Base-by-base conservation (phyloP, 371 early-diverging fungal genomes). In the Mucor saturninus region DNA sequence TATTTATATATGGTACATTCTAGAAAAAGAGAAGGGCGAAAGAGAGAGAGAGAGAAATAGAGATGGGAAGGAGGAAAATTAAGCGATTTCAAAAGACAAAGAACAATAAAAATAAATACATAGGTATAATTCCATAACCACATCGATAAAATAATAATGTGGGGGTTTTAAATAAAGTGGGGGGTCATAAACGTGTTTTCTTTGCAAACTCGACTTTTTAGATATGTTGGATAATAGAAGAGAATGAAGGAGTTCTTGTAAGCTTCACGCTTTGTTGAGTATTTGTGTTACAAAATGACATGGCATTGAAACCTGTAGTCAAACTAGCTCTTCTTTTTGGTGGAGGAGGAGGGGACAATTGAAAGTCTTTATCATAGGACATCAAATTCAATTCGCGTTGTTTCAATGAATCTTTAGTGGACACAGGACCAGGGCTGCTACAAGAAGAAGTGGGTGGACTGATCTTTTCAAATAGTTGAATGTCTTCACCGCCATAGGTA, bases 401-500 rank as follows among this genome's bases (percentile, higher is more conserved):
- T 13, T n/a, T 46, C 21, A 21, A 6, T 21, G 46, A 4, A 21
- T 46, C 46, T 21, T 21, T 46, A 6, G 8, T n/a, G 9, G 46
- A 52, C 29, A 30, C 45, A 10, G 61, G 51, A 35, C 39, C n/a
- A 14, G 62, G 58, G 8, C 48, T 51, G 45, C 54, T 54, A 49
- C 45, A 45, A 39, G 39, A 38, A 2, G 54, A 48, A 14, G 35
- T 28, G 3, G 59, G 45, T 0, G 35, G 46, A 10, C 46, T 48
- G 26, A 49, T 57, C 21, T 63, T 45, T 5, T 38, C 26, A 28
- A 73, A 69, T 35, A 73, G 40, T 29, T 57, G 40, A 10, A 73
- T 65, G 14, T 62, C 62, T 54, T 73, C 69, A 5, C 69, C 73
- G 5, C 73, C 73, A 50, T 65, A 73, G 13, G 73, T 73, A 51